These are phyloP conservation scores for Candida awuae DNA, from an alignment of 805 yeast genomes.

Conservation along the genomic window DNA sequence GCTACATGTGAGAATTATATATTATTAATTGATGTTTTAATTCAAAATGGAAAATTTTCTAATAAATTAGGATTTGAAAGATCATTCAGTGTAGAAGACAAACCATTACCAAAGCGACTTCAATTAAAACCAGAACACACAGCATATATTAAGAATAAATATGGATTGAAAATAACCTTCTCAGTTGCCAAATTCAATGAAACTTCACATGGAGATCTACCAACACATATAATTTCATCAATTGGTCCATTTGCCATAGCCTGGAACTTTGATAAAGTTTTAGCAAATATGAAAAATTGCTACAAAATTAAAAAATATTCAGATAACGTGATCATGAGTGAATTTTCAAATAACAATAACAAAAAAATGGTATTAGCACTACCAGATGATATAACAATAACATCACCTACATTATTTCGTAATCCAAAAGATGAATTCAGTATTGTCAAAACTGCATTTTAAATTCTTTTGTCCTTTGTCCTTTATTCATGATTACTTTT, in stretches of 20 bases:
- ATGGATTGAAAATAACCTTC: slow-evolving; percentile 44
- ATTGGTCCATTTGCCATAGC: slow-evolving; percentile 76
- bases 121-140: slow-evolving; percentile 65
- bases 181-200: slow-evolving; percentile 73
- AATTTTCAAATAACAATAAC: slow-evolving; percentile 68
- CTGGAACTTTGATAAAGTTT: slow-evolving; percentile 63
- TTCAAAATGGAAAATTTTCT: slow-evolving; percentile 51
- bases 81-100: slow-evolving; percentile 53
- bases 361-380: slow-evolving; percentile 65
- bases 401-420: slow-evolving; percentile 49
- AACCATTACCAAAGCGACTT: slow-evolving; percentile 63
- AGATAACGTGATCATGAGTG: slow-evolving; percentile 61
- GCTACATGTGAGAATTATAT: slow-evolving; percentile 73
- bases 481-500: slow-evolving; percentile 10
- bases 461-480: no score
- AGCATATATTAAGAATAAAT: slow-evolving; percentile 49
- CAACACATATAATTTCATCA: slow-evolving; percentile 63
- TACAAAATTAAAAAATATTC: slow-evolving; percentile 59
- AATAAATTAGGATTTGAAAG: slow-evolving; percentile 58
- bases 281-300: slow-evolving; percentile 43
- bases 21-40: slow-evolving; percentile 58
- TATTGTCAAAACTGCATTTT: slow-evolving; percentile 21
- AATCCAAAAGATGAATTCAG: slow-evolving; percentile 35
- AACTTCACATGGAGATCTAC: slow-evolving; percentile 45
- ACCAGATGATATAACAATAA: slow-evolving; percentile 70